A percentile compares a stretch with the other conserved stretches of the same genome.
phyloP scores from a whole-genome alignment of 1,284 basidiomycete species.

The Microbotryum saponariae region DNA sequence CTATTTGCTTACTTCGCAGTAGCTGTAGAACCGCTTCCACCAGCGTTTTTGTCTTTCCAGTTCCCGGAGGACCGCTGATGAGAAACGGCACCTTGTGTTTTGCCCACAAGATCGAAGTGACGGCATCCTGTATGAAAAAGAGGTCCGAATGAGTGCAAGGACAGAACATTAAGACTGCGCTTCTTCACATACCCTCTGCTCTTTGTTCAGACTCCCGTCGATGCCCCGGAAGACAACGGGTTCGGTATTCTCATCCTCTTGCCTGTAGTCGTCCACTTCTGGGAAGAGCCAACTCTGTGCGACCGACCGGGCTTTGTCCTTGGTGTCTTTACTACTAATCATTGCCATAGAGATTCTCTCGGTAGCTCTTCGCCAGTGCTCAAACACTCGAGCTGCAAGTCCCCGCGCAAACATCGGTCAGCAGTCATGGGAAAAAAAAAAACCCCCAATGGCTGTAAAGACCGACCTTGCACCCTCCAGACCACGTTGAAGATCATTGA shows the following conservation, averaged over 20 bases:
- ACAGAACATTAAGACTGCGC: too few species aligned
- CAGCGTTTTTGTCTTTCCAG: conserved; percentile 43
- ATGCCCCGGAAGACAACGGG: conserved; percentile 26
- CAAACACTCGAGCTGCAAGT: conserved; percentile 19
- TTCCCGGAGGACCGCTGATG: conserved; percentile 33
- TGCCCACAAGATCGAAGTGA: conserved; percentile 30
- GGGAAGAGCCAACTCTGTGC: conserved; percentile 38
- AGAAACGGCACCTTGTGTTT: conserved; percentile 31
- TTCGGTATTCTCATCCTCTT: not conserved
- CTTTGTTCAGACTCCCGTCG: conserved; percentile 38
- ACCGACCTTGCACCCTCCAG: conserved; percentile 38
- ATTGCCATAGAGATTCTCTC: conserved; percentile 3
- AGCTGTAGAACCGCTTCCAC: conserved; percentile 42
- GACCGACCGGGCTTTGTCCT: conserved; percentile 1
- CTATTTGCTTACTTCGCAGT: conserved; percentile 15
- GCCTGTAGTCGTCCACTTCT: conserved; percentile 9
- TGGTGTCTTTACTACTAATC: too few species aligned
- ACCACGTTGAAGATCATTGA: conserved; percentile 34
- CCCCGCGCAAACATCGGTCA: not conserved
- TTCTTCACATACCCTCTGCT: conserved; percentile 34
- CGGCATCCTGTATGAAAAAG: conserved; percentile 24
- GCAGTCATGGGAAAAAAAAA: not conserved
- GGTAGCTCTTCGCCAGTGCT: conserved; percentile 18
- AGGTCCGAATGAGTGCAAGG: not conserved
- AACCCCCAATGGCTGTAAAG: not conserved